phyloP scores from a whole-genome alignment of 139 green algal genomes.

The Asterochloris sp. region DNA sequence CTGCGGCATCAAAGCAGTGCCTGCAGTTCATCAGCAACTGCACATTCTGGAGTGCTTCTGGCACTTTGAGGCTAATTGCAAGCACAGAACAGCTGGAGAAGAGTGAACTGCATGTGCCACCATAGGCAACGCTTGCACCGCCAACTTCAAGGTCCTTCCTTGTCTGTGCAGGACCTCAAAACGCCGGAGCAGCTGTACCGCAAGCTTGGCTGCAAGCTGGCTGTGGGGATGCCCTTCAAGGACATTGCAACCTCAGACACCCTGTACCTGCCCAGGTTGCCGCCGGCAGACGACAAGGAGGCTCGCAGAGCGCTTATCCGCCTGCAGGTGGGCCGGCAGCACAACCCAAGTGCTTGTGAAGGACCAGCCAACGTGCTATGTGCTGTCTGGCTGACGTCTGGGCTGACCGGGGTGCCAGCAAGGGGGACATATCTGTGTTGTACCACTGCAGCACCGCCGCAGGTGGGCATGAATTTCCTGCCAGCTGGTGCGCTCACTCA shows the following conservation, averaged over 20 bases:
- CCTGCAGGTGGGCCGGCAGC: constrained; percentile 65
- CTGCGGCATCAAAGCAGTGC: too few relatives aligned
- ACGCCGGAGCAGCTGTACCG: constrained; percentile 71
- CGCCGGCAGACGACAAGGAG: constrained; percentile 49
- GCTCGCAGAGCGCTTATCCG: constrained; percentile 67
- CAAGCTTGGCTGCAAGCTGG: constrained; percentile 89
- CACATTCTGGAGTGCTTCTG: too few relatives aligned
- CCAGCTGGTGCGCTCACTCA: too few relatives aligned
- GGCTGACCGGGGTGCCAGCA: too few relatives aligned
- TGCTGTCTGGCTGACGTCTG: too few relatives aligned
- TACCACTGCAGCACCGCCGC: too few relatives aligned
- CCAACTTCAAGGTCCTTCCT: background rate
- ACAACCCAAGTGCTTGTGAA: background rate
- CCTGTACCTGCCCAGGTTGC: constrained; percentile 80
- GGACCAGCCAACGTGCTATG: background rate
- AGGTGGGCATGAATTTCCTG: too few relatives aligned
- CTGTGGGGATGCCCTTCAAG: constrained; percentile 99
- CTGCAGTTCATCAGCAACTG: too few relatives aligned
- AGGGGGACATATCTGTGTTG: too few relatives aligned
- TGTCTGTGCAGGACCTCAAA: constrained; percentile 36
- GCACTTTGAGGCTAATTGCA: background rate
- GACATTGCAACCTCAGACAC: constrained; percentile 93
- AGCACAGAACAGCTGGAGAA: background rate
- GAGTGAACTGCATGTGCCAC: too few relatives aligned
- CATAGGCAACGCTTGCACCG: background rate